Evolutionary conservation across 495 filamentous ascomycete species (phyloP), one percentile per base, ranked within the genome.

Genomic region (Xylaria longipes): DNA sequence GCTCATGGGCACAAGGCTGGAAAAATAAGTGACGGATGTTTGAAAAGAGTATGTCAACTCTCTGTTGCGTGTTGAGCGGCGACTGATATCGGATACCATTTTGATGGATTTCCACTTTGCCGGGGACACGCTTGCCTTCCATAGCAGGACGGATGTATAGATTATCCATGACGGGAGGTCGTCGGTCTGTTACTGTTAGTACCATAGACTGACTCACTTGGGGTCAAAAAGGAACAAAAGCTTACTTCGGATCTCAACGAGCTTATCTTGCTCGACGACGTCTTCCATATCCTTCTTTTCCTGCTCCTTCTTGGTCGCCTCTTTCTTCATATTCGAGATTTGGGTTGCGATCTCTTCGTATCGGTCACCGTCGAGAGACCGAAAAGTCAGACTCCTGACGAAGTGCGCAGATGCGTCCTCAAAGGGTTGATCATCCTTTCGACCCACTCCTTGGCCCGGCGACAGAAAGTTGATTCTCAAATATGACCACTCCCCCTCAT

Each of bases 281-380:
- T 98, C 97, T 78, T 98, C 97, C 91, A 99, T 90, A 74, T 99
- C 95, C 80, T 99, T 99, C 87, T 97, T 97, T 80, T 99, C 96
- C 77, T 98, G 94, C 78, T 98, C 97, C 72, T 91, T 90, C 76
- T 97, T 93, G 45, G 93, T 87, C 3, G 93, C 90, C 73, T 92
- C 92, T 81, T 96, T 97, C 81, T 97, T 95, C 78, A 99, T 91
- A 70, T 97, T 94, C 4, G 93, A 93, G 70, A 99, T 97, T 75
- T 95, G 91, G 29, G 91, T 90, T 7, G 94, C 91, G 68, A 99
- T 94, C 69, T 94, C 91, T 25, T 94, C 90, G 78, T 98, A 92
- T 50, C 97, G 90, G 58, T 93, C 89, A 60, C 93, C 90, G 76
- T 98, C 93, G 69, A 91, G 93, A 33, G 95, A 97, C 65, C 95